A percentile compares a stretch with the other conserved stretches of the same genome.
These are phyloP conservation scores for Marvania coccoides DNA, from an alignment of 139 green algal genomes.

Conservation along the genomic window DNA sequence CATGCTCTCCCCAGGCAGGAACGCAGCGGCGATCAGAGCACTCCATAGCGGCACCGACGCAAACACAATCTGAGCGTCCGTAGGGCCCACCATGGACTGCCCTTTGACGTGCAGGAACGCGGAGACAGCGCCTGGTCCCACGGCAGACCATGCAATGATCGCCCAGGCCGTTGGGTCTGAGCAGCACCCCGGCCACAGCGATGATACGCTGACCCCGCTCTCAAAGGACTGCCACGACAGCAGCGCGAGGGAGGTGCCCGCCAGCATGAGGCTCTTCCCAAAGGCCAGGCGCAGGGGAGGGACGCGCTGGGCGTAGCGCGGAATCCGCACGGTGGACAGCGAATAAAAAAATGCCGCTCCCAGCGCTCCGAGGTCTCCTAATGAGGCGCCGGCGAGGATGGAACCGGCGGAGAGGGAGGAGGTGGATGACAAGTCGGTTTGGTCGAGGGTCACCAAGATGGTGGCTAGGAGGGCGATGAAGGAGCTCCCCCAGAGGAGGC, in stretches of 20 bases:
- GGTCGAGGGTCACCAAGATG: slow-evolving; percentile 15
- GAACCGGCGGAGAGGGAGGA: neutral
- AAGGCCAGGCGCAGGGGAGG: slow-evolving; percentile 14
- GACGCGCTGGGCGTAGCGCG: slow-evolving; percentile 14
- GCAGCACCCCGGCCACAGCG: neutral
- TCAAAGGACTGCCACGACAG: neutral
- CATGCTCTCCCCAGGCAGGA: slow-evolving; percentile 10
- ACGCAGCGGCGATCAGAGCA: neutral
- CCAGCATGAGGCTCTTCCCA: slow-evolving; percentile 19
- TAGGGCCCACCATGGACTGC: slow-evolving; percentile 17
- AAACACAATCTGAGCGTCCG: slow-evolving; percentile 21
- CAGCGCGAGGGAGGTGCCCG: neutral
- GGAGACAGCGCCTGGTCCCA: slow-evolving; percentile 12
- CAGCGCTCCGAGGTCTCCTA: slow-evolving; percentile 9
- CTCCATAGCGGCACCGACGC: slow-evolving; percentile 15
- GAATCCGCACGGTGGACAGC: slow-evolving; percentile 18
- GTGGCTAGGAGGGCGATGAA: slow-evolving; percentile 21
- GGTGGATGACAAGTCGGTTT: neutral
- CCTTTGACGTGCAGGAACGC: slow-evolving; percentile 23
- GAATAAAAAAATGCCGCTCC: slow-evolving; percentile 24
- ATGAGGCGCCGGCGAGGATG: neutral
- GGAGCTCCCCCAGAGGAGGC: slow-evolving; percentile 16
- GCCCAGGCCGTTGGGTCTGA: neutral
- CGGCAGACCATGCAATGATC: slow-evolving; percentile 1
- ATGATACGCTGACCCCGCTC: neutral